phyloP scores from a whole-genome alignment of 306 rosid species.

The Cucurbita moschata region DNA sequence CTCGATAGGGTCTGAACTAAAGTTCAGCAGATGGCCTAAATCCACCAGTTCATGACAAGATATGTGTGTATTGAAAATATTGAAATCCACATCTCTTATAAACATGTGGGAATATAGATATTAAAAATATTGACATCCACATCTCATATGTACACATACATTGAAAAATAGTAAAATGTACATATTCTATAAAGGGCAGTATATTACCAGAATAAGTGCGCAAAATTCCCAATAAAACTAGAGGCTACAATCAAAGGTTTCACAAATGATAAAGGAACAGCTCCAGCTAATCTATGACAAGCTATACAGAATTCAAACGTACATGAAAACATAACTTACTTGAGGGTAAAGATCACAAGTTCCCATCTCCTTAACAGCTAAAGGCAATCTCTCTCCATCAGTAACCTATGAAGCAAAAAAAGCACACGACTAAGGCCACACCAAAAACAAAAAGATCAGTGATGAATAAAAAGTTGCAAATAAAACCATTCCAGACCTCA shows the following conservation, averaged over 20 bases:
- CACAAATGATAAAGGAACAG: not conserved
- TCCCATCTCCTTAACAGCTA: constrained; percentile 95
- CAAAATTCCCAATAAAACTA: not conserved
- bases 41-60: not conserved
- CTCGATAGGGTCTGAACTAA: not conserved
- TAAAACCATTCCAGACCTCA: constrained; percentile 42
- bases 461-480: not conserved
- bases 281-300: not conserved
- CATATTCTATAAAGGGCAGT: not conserved
- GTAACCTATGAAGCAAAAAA: constrained; percentile 46
- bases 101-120: no score
- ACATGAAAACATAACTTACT: constrained; percentile 24
- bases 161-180: not conserved
- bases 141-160: not conserved
- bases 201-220: not conserved
- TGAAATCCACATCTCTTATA: not conserved
- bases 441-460: not conserved
- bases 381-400: constrained; percentile 94
- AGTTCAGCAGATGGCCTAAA: not conserved
- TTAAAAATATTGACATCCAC: no score
- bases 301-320: constrained; percentile 8
- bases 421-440: not conserved
- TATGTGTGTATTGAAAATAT: not conserved
- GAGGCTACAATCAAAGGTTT: not conserved
- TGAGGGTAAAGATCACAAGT: constrained; percentile 99